Conservation (phyloP, 1,284 basidiomycete genomes). For the Ganoderma lingzhi region DNA sequence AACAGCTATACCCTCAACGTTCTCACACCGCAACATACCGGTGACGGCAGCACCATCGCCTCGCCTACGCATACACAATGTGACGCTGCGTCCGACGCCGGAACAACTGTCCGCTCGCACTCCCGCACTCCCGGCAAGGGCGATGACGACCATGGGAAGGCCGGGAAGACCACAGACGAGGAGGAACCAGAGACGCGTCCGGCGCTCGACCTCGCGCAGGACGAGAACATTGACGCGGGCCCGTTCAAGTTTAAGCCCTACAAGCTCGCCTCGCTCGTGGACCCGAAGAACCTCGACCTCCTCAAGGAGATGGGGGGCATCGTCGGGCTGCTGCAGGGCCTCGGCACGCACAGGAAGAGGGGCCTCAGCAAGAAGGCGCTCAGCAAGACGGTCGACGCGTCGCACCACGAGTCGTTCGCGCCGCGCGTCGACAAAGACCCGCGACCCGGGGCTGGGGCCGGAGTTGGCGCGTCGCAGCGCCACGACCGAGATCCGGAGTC, state of each 20-base stretch:
- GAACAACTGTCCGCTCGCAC: slow-evolving; percentile 38
- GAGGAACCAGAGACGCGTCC: slow-evolving; percentile 43
- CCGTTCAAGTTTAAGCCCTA: slow-evolving; percentile 81
- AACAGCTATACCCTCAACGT: slow-evolving; percentile 36
- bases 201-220: slow-evolving; percentile 54
- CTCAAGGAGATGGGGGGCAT: slow-evolving; percentile 83
- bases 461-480: slow-evolving; percentile 41
- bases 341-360: slow-evolving; percentile 73
- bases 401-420: slow-evolving; percentile 22
- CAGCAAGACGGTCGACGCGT: slow-evolving; percentile 18
- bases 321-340: slow-evolving; percentile 70
- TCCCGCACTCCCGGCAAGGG: slow-evolving; percentile 34
- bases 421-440: slow-evolving; percentile 25
- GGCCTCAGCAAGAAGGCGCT: slow-evolving; percentile 55
- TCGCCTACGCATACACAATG: slow-evolving; percentile 50
- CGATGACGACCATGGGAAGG: slow-evolving; percentile 27
- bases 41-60: slow-evolving; percentile 39
- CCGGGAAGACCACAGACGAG: slow-evolving; percentile 32
- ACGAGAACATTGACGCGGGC: slow-evolving; percentile 70
- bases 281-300: slow-evolving; percentile 82
- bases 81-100: slow-evolving; percentile 42
- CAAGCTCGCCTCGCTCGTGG: slow-evolving; percentile 86
- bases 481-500: slow-evolving; percentile 44
- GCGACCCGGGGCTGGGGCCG: slow-evolving; percentile 36
- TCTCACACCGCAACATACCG: slow-evolving; percentile 39